A percentile compares a stretch with the other conserved stretches of the same genome.
Conservation (phyloP, 805 yeast species). For the Isabelozyma heimii region DNA sequence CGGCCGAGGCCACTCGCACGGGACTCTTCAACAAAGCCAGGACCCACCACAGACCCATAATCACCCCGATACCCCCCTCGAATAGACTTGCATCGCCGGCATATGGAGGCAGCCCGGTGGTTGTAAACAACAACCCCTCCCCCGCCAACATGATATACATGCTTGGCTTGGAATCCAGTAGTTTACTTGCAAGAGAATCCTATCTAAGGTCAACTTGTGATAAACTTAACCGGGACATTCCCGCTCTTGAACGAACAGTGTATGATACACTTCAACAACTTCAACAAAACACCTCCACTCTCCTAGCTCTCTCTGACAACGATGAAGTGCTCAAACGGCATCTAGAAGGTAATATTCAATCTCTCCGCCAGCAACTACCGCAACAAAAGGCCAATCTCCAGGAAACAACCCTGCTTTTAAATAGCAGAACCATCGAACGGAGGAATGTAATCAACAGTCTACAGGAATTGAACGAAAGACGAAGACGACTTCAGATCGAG, state of each 20-base stretch:
- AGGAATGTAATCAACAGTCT: not conserved
- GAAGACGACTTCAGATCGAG: not conserved
- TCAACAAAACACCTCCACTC: not conserved
- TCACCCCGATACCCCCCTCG: not conserved
- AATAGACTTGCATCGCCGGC: not conserved
- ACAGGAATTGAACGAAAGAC: not conserved
- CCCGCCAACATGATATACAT: not conserved
- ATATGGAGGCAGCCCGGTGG: not conserved
- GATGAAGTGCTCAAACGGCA: not conserved
- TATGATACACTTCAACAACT: not conserved
- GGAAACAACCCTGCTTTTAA: not conserved
- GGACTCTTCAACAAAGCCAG: slow-evolving; percentile 5
- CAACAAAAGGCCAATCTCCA: not conserved
- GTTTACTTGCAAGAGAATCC: not conserved
- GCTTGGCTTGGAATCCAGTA: not conserved
- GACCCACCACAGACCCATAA: not conserved
- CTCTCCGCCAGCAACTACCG: not conserved
- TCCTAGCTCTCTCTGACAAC: too few relatives aligned
- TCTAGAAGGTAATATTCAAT: not conserved
- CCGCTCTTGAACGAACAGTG: not conserved
- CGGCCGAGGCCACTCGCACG: slow-evolving; percentile 25
- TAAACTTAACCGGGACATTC: not conserved
- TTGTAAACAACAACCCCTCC: not conserved
- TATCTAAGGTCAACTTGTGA: not conserved
- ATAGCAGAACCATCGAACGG: not conserved